Evolutionary conservation across 23 red algal genomes (phyloP).

Genomic region (Agarophyton chilense): DNA sequence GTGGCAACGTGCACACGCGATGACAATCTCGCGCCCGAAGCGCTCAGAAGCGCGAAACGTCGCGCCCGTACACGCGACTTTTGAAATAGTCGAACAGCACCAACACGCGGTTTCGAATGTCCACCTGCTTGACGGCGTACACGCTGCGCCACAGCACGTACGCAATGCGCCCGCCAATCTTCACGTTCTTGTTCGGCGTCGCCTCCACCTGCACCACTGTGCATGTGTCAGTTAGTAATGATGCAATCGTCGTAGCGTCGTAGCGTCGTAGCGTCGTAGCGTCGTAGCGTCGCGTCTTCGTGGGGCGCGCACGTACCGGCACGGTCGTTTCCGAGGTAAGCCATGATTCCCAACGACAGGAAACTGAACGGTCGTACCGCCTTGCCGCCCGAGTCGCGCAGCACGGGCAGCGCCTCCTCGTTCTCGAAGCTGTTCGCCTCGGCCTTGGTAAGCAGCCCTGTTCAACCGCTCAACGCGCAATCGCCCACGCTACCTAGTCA

Average conservation of each 20-base stretch:
- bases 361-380: constrained; percentile 74
- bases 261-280: too few relatives aligned
- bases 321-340: constrained; percentile 62
- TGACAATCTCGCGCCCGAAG: too few relatives aligned
- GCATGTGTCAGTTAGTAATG: neutral
- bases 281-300: too few relatives aligned
- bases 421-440: constrained; percentile 26
- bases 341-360: constrained; percentile 87
- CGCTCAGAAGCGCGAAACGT: constrained; percentile 89
- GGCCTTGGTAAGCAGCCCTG: constrained; percentile 49
- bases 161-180: constrained; percentile 71
- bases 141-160: constrained; percentile 87
- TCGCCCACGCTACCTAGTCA: neutral
- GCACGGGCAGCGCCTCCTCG: constrained; percentile 9
- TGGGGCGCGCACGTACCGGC: constrained; percentile 27
- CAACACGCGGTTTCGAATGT: constrained; percentile 73
- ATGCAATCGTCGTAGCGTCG: too few relatives aligned
- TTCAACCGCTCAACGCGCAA: neutral
- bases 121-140: constrained; percentile 96
- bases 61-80: constrained; percentile 87
- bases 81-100: constrained; percentile 95
- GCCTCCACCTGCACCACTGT: constrained; percentile 55
- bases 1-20: too few relatives aligned
- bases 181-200: constrained; percentile 51
- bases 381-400: constrained; percentile 39